These are phyloP conservation scores for Fusarium pseudonygamai DNA, from an alignment of 2,329 filamentous ascomycete genomes.

Conservation along the genomic window DNA sequence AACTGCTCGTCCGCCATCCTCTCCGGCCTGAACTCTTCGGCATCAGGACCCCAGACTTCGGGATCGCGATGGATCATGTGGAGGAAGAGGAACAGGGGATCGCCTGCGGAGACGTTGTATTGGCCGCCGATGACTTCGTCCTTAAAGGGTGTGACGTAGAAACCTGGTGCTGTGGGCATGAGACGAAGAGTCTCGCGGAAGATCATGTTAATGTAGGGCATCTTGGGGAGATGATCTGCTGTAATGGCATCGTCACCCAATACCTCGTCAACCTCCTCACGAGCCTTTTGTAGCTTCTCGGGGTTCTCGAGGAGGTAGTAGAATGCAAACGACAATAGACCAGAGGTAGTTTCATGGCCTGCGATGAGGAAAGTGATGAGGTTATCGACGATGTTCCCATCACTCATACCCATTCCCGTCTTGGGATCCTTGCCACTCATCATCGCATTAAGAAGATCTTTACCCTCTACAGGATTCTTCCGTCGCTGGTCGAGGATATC, in stretches of 20 bases:
- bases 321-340: not conserved
- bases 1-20: constrained; percentile 8
- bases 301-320: constrained; percentile 1
- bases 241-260: not conserved
- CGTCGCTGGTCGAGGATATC: not conserved
- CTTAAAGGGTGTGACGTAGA: not conserved
- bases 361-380: constrained; percentile 12
- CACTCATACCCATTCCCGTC: not conserved
- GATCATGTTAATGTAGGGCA: constrained; percentile 12
- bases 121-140: not conserved
- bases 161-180: not conserved
- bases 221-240: not conserved
- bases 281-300: not conserved
- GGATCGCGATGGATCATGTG: constrained; percentile 7
- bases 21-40: not conserved
- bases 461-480: not conserved
- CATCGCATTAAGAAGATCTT: not conserved
- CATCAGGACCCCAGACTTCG: not conserved
- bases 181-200: constrained; percentile 9
- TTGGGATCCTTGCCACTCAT: constrained; percentile 3
- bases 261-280: not conserved
- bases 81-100: not conserved
- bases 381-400: not conserved
- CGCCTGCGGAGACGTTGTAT: not conserved
- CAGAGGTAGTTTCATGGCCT: not conserved